Conservation (phyloP, 2,329 filamentous ascomycete genomes). For the Rhynchosporium secalis region DNA sequence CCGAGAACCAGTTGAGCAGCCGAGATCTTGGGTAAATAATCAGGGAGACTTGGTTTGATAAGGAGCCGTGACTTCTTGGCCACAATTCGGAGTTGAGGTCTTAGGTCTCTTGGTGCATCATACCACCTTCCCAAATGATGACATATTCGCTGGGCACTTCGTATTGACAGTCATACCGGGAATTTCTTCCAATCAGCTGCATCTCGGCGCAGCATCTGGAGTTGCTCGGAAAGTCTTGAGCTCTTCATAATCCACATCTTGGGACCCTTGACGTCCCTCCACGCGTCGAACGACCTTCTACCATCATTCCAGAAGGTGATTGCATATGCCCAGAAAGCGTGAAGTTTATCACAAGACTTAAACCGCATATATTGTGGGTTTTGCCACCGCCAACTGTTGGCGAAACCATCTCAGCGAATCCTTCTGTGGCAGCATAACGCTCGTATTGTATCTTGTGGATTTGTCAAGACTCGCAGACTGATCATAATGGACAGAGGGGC, state of each 20-base stretch:
- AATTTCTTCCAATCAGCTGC: background rate
- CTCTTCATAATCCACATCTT: background rate
- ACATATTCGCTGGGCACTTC: background rate
- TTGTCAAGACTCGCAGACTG: background rate
- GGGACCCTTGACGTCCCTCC: background rate
- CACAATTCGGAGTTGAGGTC: background rate
- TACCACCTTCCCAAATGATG: constrained; percentile 7
- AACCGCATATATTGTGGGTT: background rate
- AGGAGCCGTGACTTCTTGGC: constrained; percentile 1
- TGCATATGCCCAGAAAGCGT: background rate
- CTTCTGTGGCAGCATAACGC: background rate
- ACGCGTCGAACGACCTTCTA: constrained; percentile 4
- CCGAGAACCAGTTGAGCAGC: constrained; percentile 5
- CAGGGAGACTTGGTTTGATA: constrained; percentile 6
- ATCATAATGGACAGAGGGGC: background rate
- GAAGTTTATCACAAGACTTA: constrained; percentile 4
- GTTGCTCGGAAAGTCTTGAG: no score
- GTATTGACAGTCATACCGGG: background rate
- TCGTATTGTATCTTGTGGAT: background rate
- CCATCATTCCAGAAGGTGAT: constrained; percentile 10
- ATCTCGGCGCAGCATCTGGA: background rate
- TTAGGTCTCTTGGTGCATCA: constrained; percentile 3
- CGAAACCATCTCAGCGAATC: background rate
- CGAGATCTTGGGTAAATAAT: constrained; percentile 6
- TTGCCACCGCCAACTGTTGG: background rate